A percentile compares a stretch with the other conserved stretches of the same genome.
Conservation (phyloP, 352 stramenopile genomes). For the Globisporangium carolinianum region DNA sequence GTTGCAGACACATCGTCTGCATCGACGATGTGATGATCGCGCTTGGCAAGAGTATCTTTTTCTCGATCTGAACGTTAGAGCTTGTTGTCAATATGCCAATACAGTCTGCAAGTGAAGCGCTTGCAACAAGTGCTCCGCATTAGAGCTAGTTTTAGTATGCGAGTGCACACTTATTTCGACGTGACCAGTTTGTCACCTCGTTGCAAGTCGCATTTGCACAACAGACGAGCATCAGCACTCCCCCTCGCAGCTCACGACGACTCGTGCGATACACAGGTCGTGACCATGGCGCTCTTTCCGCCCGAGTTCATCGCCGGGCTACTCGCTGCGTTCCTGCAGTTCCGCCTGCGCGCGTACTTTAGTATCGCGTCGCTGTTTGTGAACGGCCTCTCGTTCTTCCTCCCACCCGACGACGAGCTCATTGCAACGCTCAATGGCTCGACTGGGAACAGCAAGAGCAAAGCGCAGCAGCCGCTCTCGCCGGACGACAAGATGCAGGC, state of each 20-base stretch:
- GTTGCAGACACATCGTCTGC: too few species aligned
- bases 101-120: too few species aligned
- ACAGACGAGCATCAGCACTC: too few species aligned
- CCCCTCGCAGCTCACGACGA: neutral
- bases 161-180: too few species aligned
- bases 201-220: too few species aligned
- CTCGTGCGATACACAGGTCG: neutral
- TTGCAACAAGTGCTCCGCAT: too few species aligned
- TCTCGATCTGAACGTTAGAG: too few species aligned
- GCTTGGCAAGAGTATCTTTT: too few species aligned
- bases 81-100: too few species aligned
- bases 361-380: constrained; percentile 51
- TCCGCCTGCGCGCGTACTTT: constrained; percentile 55
- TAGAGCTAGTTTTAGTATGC: too few species aligned
- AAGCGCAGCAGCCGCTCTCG: constrained; percentile 27
- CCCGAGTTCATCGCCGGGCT: constrained; percentile 69
- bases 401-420: constrained; percentile 67
- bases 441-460: constrained; percentile 6
- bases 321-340: constrained; percentile 59
- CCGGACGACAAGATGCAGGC: constrained; percentile 56
- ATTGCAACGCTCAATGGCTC: constrained; percentile 60
- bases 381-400: constrained; percentile 65
- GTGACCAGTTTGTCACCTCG: too few species aligned
- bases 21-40: too few species aligned
- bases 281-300: constrained; percentile 60